These are phyloP conservation scores for Lithospermum erythrorhizon DNA, from an alignment of 257 asterid genomes.

Conservation along the genomic window DNA sequence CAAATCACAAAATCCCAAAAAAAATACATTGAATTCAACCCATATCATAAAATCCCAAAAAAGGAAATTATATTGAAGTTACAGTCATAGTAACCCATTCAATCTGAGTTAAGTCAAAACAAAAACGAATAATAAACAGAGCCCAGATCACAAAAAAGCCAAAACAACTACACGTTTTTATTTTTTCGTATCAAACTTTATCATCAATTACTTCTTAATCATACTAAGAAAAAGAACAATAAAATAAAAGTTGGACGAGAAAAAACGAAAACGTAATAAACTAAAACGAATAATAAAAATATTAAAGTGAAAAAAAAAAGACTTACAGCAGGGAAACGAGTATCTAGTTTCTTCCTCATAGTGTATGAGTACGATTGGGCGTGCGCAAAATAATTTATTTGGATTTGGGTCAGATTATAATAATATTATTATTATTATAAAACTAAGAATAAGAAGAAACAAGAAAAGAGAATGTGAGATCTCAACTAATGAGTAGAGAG, in stretches of 20 bases:
- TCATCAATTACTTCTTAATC: too few relatives aligned
- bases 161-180: too few relatives aligned
- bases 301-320: not conserved
- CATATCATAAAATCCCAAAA: too few relatives aligned
- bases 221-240: too few relatives aligned
- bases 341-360: conserved; percentile 7
- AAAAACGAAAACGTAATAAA: too few relatives aligned
- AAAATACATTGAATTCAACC: too few relatives aligned
- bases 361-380: not conserved
- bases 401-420: not conserved
- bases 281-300: not conserved
- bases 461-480: not conserved
- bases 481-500: not conserved
- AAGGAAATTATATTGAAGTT: not conserved
- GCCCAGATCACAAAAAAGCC: not conserved
- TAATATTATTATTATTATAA: too few relatives aligned
- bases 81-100: not conserved
- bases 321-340: conserved; percentile 7
- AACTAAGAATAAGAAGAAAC: not conserved
- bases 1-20: too few relatives aligned
- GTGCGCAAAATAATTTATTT: not conserved
- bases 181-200: too few relatives aligned
- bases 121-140: not conserved
- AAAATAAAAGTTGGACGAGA: too few relatives aligned
- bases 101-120: not conserved